Base-by-base conservation (phyloP, 371 early-diverging fungal genomes). In the Syncephalis fuscata region DNA sequence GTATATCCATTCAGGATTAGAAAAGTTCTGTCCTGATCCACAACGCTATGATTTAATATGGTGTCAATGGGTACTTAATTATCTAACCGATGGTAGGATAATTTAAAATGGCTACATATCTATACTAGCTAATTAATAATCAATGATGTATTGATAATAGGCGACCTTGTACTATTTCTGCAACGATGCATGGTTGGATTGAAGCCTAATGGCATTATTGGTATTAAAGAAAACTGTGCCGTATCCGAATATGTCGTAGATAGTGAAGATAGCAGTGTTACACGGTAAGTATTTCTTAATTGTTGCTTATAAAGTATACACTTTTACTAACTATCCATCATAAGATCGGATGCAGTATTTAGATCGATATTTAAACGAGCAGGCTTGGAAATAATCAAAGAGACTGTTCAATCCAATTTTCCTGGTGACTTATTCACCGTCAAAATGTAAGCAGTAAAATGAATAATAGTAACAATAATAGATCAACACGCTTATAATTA, bases 21-120 rank as follows among this genome's bases (percentile, higher is more conserved):
- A 95, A 55, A 74, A 77, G 20, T 89, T 93, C 51, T 46, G 43
- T 16, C 92, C 92, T 10, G 70, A 72, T n/a, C 53, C 65, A 25
- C 70, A 66, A 2, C 68, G 76, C 22, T 92, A 90, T 64, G 88
- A 91, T 57, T 59, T 87, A 32, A 87, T 95, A 22, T 95, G 96
- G 96, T 87, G 82, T 54, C 96, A 95, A 61, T 95, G 96, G 96
- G 92, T 92, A 1, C 65, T 92, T 11, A 76, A 81, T 11, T 85
- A 87, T 52, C 64, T 87, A 58, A 82, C 80, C 1, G 84, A 85
- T 53, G 76, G 78, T 78, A 68, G 49, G 40, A 4, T 2, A n/a
- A 16, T 26, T n/a, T 8, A 11, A 24, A n/a, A n/a, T n/a, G n/a
- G n/a, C n/a, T n/a, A n/a, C n/a, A n/a, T n/a, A n/a, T n/a, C n/a